Percentiles rank a stretch among this genome's conserved stretches.
These are phyloP conservation scores for Pythium pyrilobum DNA, from an alignment of 352 stramenopile genomes.

Conservation along the genomic window DNA sequence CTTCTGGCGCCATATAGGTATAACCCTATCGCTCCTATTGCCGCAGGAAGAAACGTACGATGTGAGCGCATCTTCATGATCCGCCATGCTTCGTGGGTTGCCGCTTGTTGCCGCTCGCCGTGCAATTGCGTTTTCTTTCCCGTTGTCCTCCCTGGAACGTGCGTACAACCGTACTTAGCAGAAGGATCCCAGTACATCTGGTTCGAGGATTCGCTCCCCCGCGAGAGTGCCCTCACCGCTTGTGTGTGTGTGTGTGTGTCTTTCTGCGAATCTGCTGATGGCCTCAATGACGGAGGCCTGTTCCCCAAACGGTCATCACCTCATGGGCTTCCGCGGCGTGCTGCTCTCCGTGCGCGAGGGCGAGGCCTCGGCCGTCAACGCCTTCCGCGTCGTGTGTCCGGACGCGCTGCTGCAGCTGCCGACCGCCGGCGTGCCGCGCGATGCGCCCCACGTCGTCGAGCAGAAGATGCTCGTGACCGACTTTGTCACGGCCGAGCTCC, in stretches of 20 bases:
- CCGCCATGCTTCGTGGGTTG: constrained; percentile 12
- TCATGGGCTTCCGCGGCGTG: constrained; percentile 72
- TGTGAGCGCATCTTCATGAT: constrained; percentile 35
- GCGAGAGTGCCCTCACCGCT: no score
- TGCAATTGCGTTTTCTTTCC: background rate
- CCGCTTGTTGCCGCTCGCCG: background rate
- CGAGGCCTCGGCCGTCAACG: constrained; percentile 1
- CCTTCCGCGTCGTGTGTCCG: constrained; percentile 49
- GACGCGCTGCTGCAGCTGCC: constrained; percentile 42
- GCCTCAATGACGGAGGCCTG: no score
- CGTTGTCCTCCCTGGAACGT: background rate
- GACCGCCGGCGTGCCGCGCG: constrained; percentile 6
- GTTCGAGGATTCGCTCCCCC: no score
- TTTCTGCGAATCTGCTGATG: no score
- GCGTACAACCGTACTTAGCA: no score
- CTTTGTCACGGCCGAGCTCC: constrained; percentile 40
- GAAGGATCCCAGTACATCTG: no score
- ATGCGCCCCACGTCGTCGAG: constrained; percentile 23
- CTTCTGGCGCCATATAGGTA: no score
- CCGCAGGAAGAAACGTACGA: constrained; percentile 34
- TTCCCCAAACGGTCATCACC: no score
- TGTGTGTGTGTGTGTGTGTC: no score
- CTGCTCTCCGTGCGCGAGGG: constrained; percentile 38
- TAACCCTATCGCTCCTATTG: background rate
- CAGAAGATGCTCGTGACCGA: constrained; percentile 57